Evolutionary conservation across 169 alveolate species (phyloP).

Genomic region (Plasmodium coatneyi): DNA sequence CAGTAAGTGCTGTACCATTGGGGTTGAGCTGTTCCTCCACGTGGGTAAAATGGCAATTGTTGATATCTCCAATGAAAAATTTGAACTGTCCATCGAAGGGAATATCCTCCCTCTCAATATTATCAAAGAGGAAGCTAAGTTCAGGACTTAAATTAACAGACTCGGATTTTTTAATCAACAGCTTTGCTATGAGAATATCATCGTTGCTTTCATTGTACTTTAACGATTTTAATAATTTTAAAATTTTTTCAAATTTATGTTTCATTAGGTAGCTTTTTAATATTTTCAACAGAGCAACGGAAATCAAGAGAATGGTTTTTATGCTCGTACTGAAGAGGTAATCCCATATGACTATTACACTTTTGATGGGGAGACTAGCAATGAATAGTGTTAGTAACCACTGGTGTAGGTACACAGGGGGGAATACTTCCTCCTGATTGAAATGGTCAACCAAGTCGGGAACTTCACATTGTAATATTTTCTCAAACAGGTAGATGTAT

Average conservation of each 20-base stretch:
- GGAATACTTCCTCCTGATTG: slow-evolving; percentile 78
- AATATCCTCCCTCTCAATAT: slow-evolving; percentile 33
- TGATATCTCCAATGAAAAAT: slow-evolving; percentile 26
- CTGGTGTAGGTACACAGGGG: slow-evolving; percentile 81
- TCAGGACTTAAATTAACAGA: slow-evolving; percentile 26
- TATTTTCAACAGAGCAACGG: slow-evolving; percentile 51
- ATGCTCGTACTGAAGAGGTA: slow-evolving; percentile 72
- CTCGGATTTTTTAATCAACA: slow-evolving; percentile 53
- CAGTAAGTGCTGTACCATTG: background rate
- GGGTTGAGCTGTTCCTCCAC: background rate
- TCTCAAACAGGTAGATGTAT: slow-evolving; percentile 76
- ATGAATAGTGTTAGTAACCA: slow-evolving; percentile 80
- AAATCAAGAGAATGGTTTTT: slow-evolving; percentile 52
- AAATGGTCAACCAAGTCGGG: slow-evolving; percentile 80
- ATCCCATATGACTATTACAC: slow-evolving; percentile 81
- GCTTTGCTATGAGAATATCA: slow-evolving; percentile 66
- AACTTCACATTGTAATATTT: slow-evolving; percentile 65
- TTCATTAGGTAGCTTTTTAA: slow-evolving; percentile 65
- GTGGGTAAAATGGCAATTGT: slow-evolving; percentile 41
- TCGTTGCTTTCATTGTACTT: slow-evolving; percentile 74
- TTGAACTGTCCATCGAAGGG: slow-evolving; percentile 37
- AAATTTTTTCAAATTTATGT: slow-evolving; percentile 69
- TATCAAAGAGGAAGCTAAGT: slow-evolving; percentile 32
- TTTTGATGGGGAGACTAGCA: slow-evolving; percentile 80
- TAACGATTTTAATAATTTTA: slow-evolving; percentile 53